These are phyloP conservation scores for Gracilariopsis chorda DNA, from an alignment of 23 red algal genomes.

Conservation along the genomic window DNA sequence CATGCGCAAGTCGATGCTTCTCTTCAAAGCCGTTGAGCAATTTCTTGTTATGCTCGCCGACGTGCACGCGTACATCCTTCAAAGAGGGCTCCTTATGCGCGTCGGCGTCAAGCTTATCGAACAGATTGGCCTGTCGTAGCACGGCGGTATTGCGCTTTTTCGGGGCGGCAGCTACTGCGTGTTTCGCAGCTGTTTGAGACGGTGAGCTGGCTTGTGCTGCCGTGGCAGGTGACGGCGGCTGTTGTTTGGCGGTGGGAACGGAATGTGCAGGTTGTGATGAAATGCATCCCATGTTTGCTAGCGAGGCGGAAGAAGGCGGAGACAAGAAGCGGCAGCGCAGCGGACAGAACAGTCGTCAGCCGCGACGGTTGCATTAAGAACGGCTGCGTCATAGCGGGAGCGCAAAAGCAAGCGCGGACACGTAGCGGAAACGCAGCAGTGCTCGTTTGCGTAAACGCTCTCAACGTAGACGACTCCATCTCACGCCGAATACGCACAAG, in stretches of 20 bases:
- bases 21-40: conserved; percentile 6
- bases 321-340: no score
- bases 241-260: neutral
- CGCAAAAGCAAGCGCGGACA: no score
- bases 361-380: no score
- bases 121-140: neutral
- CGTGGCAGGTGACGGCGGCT: neutral
- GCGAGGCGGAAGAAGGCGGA: no score
- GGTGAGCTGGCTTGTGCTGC: neutral
- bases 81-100: neutral
- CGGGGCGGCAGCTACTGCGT: neutral
- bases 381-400: no score
- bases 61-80: neutral
- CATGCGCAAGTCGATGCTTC: neutral
- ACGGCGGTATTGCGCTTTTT: neutral
- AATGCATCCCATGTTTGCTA: conserved; percentile 3
- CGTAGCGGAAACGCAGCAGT: no score
- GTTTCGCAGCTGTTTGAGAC: neutral
- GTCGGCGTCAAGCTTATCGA: neutral
- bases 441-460: no score
- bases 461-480: no score
- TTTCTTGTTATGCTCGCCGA: neutral
- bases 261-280: neutral
- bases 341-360: no score
- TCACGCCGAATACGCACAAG: no score